phyloP scores from a whole-genome alignment of 768 basidiomycete species.

The Psilocybe cubensis region DNA sequence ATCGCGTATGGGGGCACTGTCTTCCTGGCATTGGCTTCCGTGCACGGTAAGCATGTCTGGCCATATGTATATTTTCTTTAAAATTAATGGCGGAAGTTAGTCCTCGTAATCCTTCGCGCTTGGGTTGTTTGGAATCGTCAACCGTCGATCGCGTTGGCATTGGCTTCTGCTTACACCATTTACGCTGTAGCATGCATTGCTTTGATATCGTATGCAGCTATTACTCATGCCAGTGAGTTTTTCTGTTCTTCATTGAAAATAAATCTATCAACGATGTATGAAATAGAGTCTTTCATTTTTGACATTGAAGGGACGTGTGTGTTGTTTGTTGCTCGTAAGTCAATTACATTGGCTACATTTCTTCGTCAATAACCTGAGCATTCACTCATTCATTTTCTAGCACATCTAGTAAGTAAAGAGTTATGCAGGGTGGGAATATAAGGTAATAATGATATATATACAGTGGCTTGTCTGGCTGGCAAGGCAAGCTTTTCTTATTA shows the following conservation, averaged over 20 bases:
- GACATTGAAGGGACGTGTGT: constrained; percentile 15
- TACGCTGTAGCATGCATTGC: constrained; percentile 13
- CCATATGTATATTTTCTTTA: too few species aligned
- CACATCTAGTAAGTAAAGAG: not conserved
- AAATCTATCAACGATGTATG: not conserved
- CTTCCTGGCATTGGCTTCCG: constrained; percentile 14
- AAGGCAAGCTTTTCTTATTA: constrained; percentile 1
- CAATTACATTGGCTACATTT: not conserved
- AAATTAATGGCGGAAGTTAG: too few species aligned
- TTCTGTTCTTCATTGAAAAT: not conserved
- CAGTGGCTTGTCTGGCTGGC: constrained; percentile 19
- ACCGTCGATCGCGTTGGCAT: constrained; percentile 8
- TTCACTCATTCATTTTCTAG: not conserved
- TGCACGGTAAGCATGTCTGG: constrained; percentile 12
- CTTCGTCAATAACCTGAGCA: not conserved
- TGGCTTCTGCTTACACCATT: constrained; percentile 7
- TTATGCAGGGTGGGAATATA: too few species aligned
- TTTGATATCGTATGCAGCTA: constrained; percentile 13
- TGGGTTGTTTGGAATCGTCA: constrained; percentile 19
- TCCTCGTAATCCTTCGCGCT: constrained; percentile 18
- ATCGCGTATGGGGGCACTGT: constrained; percentile 16
- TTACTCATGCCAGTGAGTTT: constrained; percentile 11
- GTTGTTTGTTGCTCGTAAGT: constrained; percentile 18
- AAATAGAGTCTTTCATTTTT: constrained; percentile 16
- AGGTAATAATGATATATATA: not conserved